Base-by-base conservation (phyloP, 1,139 yeast genomes). In the Hansenula lynferdii region DNA sequence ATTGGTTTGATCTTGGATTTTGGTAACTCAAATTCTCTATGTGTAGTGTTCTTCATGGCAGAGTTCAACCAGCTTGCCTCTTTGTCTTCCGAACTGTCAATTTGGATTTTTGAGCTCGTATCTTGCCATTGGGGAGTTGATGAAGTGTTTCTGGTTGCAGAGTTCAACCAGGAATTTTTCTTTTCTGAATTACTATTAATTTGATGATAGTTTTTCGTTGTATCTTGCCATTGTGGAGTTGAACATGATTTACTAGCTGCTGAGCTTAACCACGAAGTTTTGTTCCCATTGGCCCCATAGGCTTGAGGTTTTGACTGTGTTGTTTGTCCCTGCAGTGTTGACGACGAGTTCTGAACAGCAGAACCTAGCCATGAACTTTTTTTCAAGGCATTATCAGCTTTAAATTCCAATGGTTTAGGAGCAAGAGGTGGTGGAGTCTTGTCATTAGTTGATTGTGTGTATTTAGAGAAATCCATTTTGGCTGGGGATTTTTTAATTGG, bases 1-100 rank as follows among this genome's bases (percentile, higher is more conserved):
- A 46, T 38, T 8, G 52, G 53, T 32, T 43, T 42, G 45, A 54
- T 42, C 42, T 53, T 51, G 21, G 50, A 28, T 30, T 54, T 51
- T 8, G 54, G 49, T 16, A 34, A 15, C 18, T 19, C 36, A 34
- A 20, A 38, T 11, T 17, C 44, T 14, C 27, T 34, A 11, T 18
- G 20, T 24, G 43, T 38, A 4, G 43, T 31, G 8, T 40, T 42
- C 28, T 40, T 47, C 33, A 47, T 40, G 5, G 54, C 54, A 14
- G 54, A 51, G 15, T 48, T 45, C 10, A 50, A 25, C 54, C 55
- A 51, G 23, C 27, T 22, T 8, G 52, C 40, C 6, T 38, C 28
- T 15, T 31, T 35, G 5, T 19, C 25, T 10, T 25, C 28, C 1
- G 27, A 11, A 7, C 12, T 12, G 45, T 34, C 47, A 9, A 37